These are phyloP conservation scores for Elymus sibiricus DNA, from an alignment of 176 grass and related monocot genomes.

Conservation along the genomic window DNA sequence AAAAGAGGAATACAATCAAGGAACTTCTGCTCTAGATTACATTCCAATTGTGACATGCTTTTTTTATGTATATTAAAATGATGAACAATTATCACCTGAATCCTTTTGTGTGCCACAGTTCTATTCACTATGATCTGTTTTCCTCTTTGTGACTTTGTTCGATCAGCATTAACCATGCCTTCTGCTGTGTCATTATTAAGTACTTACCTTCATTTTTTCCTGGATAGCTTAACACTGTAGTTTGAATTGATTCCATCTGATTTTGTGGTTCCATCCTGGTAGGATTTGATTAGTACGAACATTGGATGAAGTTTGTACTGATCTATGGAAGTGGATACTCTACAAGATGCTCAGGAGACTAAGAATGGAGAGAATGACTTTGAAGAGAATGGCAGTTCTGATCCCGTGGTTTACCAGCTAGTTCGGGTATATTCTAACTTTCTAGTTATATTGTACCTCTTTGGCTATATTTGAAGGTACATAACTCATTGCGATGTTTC, in stretches of 20 bases:
- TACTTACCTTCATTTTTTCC: constrained; percentile 2
- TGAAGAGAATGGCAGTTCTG: constrained; percentile 43
- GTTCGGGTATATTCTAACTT: constrained; percentile 70
- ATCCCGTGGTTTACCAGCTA: constrained; percentile 93
- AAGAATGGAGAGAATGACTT: constrained; percentile 48
- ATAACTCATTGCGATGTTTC: background rate
- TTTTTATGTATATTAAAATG: background rate
- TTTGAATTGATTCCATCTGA: constrained; percentile 12
- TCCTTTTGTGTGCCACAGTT: constrained; percentile 11
- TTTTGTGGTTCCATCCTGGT: constrained; percentile 16
- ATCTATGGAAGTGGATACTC: constrained; percentile 62
- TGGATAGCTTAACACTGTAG: constrained; percentile 1
- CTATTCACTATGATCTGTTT: background rate
- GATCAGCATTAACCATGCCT: background rate
- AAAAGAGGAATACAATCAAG: background rate
- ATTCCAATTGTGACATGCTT: background rate
- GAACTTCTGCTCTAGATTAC: background rate
- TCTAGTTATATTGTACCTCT: background rate
- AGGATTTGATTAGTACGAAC: constrained; percentile 6
- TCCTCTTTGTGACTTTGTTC: background rate
- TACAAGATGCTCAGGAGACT: constrained; percentile 33
- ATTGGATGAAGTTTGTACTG: constrained; percentile 58
- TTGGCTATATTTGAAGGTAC: background rate
- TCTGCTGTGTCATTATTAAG: background rate
- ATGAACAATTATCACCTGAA: background rate